Evolutionary conservation across 129 eudicot species (phyloP), one percentile per base, ranked within the genome.

Genomic region (Lactuca saligna): DNA sequence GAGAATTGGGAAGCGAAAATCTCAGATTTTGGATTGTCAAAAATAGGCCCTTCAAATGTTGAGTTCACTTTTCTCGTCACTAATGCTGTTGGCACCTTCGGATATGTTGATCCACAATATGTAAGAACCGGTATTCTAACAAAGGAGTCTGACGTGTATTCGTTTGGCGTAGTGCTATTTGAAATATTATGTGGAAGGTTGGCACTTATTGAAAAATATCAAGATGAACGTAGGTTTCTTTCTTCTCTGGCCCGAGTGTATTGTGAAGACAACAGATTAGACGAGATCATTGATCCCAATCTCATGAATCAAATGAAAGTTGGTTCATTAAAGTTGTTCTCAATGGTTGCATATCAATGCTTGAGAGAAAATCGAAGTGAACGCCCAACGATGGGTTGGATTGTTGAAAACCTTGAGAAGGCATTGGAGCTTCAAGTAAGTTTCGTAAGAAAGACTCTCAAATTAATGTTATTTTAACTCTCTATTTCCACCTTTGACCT

Each of bases 11-110:
- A 34, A 35, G 65, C 65, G 3, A 60, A 60, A 35, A 60, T 60
- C 35, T 60, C 65, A 2, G 65, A 60, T n/a, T 60, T 60, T 60
- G 65, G 65, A 4, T 60, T 60, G 25, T 60, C 65, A 6, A 60
- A 60, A 60, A n/a, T 60, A 34, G 8, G 48, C 65, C 65, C 65
- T 60, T 60, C 65, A 14, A 60, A 60, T 60, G 65, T 60, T 0
- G 29, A 14, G 13, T 60, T 60, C 48, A 60, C 65, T 2, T 60
- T 10, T 60, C 29, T 60, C 6, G 7, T 60, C 65, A 60, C 48
- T 7, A 6, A 7, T 34, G 48, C 48, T 60, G 35, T 29, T 34
- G 65, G 65, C 46, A 60, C 65, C 13, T 7, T 2, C 0, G 65
- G 48, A 6, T 60, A 60, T 60, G 25, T 60, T 58, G 63, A 58